Conservation (phyloP, 768 basidiomycete genomes). For the Pleurotus cornucopiae region DNA sequence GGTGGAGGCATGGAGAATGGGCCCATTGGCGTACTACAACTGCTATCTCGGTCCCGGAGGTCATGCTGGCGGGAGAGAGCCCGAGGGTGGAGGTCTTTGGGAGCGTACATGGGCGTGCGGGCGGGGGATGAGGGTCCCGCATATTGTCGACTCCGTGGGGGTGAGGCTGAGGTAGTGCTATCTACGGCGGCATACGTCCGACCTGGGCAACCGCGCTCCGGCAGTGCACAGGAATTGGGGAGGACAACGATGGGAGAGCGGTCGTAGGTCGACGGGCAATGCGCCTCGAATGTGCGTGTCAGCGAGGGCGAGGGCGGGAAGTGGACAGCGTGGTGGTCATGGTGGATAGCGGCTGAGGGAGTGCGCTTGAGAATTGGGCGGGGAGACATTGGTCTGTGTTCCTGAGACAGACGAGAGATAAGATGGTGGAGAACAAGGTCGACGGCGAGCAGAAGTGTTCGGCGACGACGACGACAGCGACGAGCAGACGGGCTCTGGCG, state of each 20-base stretch:
- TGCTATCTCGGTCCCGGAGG: slow-evolving; percentile 7
- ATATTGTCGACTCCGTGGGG: slow-evolving; percentile 8
- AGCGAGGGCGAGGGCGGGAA: slow-evolving; percentile 52
- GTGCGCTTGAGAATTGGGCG: slow-evolving; percentile 59
- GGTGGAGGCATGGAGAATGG: slow-evolving; percentile 34
- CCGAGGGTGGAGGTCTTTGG: slow-evolving; percentile 44
- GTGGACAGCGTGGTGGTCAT: slow-evolving; percentile 35
- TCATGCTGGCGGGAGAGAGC: slow-evolving; percentile 22
- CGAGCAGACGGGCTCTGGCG: not conserved
- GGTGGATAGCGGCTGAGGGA: slow-evolving; percentile 22
- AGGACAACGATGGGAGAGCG: slow-evolving; percentile 74
- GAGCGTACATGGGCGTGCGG: slow-evolving; percentile 17
- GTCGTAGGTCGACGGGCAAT: slow-evolving; percentile 68
- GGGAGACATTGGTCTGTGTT: slow-evolving; percentile 29
- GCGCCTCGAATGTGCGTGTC: slow-evolving; percentile 43
- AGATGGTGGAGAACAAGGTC: not conserved
- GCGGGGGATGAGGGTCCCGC: not conserved
- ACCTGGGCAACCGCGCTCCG: slow-evolving; percentile 74
- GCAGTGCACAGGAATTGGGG: slow-evolving; percentile 71
- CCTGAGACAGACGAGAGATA: not conserved
- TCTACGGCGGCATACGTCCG: slow-evolving; percentile 58
- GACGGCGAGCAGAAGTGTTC: slow-evolving; percentile 6
- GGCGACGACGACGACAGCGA: not conserved
- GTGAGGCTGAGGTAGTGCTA: slow-evolving; percentile 8
- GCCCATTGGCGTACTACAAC: slow-evolving; percentile 12